Conservation (phyloP, 352 stramenopile species). For the Aphanomyces euteiches region DNA sequence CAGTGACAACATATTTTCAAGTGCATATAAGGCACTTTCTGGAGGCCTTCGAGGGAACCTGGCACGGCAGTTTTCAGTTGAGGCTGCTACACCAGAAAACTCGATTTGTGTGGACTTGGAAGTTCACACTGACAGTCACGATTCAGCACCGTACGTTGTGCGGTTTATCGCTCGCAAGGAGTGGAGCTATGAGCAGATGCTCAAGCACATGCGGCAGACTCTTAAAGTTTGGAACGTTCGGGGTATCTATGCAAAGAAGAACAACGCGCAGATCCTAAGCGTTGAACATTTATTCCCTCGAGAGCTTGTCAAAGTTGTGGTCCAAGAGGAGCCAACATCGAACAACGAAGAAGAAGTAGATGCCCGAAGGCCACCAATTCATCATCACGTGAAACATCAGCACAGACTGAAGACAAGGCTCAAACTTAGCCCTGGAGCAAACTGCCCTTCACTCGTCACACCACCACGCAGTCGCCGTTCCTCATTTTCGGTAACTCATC, state of each 20-base stretch:
- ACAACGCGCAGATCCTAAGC: slow-evolving; percentile 61
- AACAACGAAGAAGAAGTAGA: neutral
- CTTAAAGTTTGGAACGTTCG: slow-evolving; percentile 20
- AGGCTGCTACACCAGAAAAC: neutral
- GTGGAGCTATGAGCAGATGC: slow-evolving; percentile 58
- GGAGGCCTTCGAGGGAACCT: slow-evolving; percentile 22
- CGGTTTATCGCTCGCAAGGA: slow-evolving; percentile 66
- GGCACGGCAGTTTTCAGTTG: slow-evolving; percentile 44
- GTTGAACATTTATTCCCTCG: slow-evolving; percentile 67
- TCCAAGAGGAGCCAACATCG: slow-evolving; percentile 41
- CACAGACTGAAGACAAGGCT: neutral
- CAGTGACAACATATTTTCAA: slow-evolving; percentile 22
- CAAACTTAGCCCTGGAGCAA: neutral
- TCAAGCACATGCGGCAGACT: slow-evolving; percentile 40
- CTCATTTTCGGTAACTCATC: neutral
- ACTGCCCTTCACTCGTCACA: neutral
- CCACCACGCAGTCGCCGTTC: neutral
- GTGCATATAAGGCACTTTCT: slow-evolving; percentile 21
- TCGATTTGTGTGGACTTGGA: slow-evolving; percentile 15
- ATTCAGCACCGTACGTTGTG: slow-evolving; percentile 52
- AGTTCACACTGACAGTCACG: slow-evolving; percentile 50
- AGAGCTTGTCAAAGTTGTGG: slow-evolving; percentile 64
- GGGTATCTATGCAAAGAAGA: slow-evolving; percentile 40
- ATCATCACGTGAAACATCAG: neutral
- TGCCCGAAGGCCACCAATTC: neutral